phyloP scores from a whole-genome alignment of 192 early-diverging fungal genomes.

The Backusella circina region DNA sequence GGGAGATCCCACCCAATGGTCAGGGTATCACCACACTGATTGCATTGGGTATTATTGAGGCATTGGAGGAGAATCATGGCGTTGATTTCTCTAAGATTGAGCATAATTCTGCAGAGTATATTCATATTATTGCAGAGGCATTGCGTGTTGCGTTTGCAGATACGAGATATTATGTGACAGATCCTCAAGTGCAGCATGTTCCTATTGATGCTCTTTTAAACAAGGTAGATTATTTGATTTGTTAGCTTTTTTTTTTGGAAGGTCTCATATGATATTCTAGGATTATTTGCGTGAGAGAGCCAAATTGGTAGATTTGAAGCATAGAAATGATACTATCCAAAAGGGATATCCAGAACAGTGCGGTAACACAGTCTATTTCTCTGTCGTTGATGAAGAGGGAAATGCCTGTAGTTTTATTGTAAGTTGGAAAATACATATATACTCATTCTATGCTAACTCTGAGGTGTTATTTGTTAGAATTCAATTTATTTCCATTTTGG shows the following conservation, averaged over 20 bases:
- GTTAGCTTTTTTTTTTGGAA: not conserved
- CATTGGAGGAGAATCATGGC: conserved; percentile 44
- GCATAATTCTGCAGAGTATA: conserved; percentile 57
- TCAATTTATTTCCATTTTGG: conserved; percentile 54
- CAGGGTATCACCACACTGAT: conserved; percentile 70
- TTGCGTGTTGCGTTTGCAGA: conserved; percentile 77
- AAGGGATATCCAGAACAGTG: conserved; percentile 56
- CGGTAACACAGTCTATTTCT: conserved; percentile 75
- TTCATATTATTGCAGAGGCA: conserved; percentile 66
- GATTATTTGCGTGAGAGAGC: conserved; percentile 56
- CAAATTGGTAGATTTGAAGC: conserved; percentile 45
- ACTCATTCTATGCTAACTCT: not conserved
- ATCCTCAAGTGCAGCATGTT: conserved; percentile 49
- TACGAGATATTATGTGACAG: conserved; percentile 57
- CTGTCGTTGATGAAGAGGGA: conserved; percentile 68
- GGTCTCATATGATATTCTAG: conserved; percentile 7
- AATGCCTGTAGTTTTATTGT: conserved; percentile 81
- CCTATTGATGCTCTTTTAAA: conserved; percentile 54
- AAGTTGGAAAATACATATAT: not conserved
- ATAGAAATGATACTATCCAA: conserved; percentile 43
- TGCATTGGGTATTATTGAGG: conserved; percentile 63
- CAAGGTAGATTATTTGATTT: conserved; percentile 23
- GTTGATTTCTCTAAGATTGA: conserved; percentile 38
- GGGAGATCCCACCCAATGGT: conserved; percentile 77
- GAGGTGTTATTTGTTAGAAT: conserved; percentile 25